Evolutionary conservation across 768 basidiomycete genomes (phyloP), one percentile per base, ranked within the genome.

Genomic region (Boletellus ananiceps): DNA sequence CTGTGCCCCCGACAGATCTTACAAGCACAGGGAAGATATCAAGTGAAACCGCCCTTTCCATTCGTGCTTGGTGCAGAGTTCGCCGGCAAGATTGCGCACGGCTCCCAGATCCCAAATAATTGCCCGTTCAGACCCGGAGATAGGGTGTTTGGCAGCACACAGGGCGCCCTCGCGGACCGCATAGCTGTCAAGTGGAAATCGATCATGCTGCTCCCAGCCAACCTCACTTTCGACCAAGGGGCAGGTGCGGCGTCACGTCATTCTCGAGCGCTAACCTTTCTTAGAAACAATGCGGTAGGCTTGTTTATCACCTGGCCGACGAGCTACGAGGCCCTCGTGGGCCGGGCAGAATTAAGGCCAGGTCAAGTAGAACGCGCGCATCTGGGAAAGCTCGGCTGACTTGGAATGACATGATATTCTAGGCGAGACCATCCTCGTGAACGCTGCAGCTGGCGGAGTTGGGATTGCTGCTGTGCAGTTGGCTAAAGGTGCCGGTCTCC

Each of bases 371-470:
- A 32, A 3, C 13, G 8, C 34, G 43, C 32, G 2, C 33, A 7
- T 44, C 15, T 36, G 33, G 37, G 48, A 23, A 46, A 18, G 44
- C 16, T 21, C n/a, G n/a, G 43, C 54, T 61, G 16, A 57, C 45
- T 31, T 21, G 25, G 25, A 19, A 21, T 18, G 46, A 40, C 14
- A 41, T 36, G 31, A 27, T 9, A 14, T 27, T 27, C 8, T 42
- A 88, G 88, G 88, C 18, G 95, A 97, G 70, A 93, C 86, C 81
- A 81, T 96, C 3, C 81, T 99, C 3, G 84, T 98, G 4, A 91
- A 92, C 43, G 95, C 93, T 7, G 89, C 90, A n/a, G 95, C 94
- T 1, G 95, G 95, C 3, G 95, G 93, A 12, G 93, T 98, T 5
- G 94, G 94, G 0, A 83, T 95, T 44, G 83, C 85, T 6, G 94